Evolutionary conservation across 2,329 filamentous ascomycete species (phyloP), one percentile per base, ranked within the genome.

Genomic region (Cryphonectria radicalis): DNA sequence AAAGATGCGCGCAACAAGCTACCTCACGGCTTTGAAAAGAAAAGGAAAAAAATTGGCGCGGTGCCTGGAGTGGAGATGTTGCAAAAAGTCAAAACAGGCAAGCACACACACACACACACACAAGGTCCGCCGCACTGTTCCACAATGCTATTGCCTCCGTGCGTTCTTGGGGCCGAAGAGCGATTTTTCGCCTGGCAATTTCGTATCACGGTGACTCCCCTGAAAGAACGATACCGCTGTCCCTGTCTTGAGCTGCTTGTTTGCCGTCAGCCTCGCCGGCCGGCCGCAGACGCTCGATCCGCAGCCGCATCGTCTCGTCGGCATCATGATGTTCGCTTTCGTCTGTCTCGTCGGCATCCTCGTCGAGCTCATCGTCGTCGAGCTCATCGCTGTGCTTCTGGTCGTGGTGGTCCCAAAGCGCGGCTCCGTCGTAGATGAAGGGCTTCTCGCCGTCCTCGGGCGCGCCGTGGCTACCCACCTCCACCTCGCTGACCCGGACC

Each of bases 401-500:
- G 22, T 68, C 40, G n/a, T 63, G 55, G 22, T 60, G 67, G 2
- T 73, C 71, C 71, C 71, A 73, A 10, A 73, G 63, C 25, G 67
- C 66, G 7, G 71, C 69, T n/a, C 71, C 71, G 25, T 73, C 72
- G 50, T 73, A 73, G 22, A 73, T 67, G 40, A 71, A 73, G 10
- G 72, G 72, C 14, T 87, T 83, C 6, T 90, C 82, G 64, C 95
- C 92, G 73, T 95, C 92, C 0, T 87, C 85, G 0, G 86, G 84
- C 13, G 88, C 85, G 1, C 97, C 92, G 32, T 94, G 88, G 0
- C 94, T 94, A 17, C 94, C 94, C 4, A 98, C 83, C 76, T 93
- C 89, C 46, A 97, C 86, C 77, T 98, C 95, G 74, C 90, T 93
- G 11, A 92, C 88, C 42, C 88, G 88, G 37, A 98, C 93, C 71